Evolutionary conservation across 768 basidiomycete species (phyloP), one percentile per base, ranked within the genome.

Genomic region (Pisolithus albus): DNA sequence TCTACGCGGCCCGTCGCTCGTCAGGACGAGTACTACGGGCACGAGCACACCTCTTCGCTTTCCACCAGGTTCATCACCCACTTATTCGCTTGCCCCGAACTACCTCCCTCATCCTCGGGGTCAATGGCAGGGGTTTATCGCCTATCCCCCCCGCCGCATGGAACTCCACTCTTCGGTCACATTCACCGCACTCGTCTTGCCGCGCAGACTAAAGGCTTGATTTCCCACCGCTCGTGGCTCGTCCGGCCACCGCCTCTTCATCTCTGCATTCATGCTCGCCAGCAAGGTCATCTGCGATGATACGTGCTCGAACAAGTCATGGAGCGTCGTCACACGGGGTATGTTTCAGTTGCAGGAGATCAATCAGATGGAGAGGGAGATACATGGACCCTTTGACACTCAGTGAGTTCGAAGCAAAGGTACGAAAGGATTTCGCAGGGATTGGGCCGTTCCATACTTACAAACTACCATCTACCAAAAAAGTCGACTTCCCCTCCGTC

Each of bases 301-400:
- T 60, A 93, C 90, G 0, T 94, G 93, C 65, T 90, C 87, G 15
- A 93, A 93, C 78, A 91, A 92, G 64, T 88, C 86, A 0, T 94
- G 92, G 91, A 80, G 82, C 5, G 86, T 93, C 42, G 92, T 94
- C 37, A 91, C 88, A 0, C 89, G 92, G 66, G 84, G 82, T 28
- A 85, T 92, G 81, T 94, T 93, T 60, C 77, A 75, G 4, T 64
- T 88, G 0, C 73, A 80, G 30, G 86, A 88, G 72, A 82, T 88
- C 61, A 88, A 88, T 66, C 85, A 88, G 72, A 87, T 86, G 84
- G 85, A 87, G 63, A 61, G 86, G 2, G 85, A 88, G 61, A 84
- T 88, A 83, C 41, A 84, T 88, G 47, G 86, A 88, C 48, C 78
- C 82, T 0, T 61, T 72, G 0, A 81, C 82, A 0, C 70, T 90